Evolutionary conservation across 371 early-diverging fungal genomes (phyloP), one percentile per base, ranked within the genome.

Genomic region (Catenaria anguillulae): DNA sequence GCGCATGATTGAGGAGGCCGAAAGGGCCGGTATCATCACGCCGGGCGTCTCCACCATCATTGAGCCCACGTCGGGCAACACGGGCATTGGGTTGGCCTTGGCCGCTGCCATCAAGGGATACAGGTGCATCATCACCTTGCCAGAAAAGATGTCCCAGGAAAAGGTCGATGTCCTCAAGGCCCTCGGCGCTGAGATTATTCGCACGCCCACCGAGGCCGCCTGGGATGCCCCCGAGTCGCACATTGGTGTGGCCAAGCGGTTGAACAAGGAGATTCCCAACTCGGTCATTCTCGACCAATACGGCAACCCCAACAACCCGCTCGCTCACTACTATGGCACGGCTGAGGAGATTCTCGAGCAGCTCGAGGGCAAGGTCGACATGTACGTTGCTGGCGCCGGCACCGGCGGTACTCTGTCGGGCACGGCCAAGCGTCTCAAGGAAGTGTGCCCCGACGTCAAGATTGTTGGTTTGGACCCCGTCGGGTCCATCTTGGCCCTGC

Each of bases 321-420:
- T 93, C 33, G 93, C 97, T 31, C 97, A 97, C 70, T 94, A 95
- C 70, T 87, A 95, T 65, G 81, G 80, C 66, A 90, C 89, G n/a
- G 90, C 89, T 8, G 89, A 89, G 68, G 90, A 90, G 71, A 85
- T 89, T 52, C 74, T 87, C 73, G 71, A 86, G 35, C 81, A 90
- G 36, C 89, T 90, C 67, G 86, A 85, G 65, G 89, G 88, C 60
- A 80, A 90, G 66, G 70, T 95, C n/a, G 98, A 96, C 70, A 91
- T 96, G 91, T 76, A 96, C 62, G 92, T 97, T 37, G 89, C 90
- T 52, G 88, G 90, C 55, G 94, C 93, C 36, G 98, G 97, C 68
- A 96, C 98, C 21, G 98, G 97, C 64, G 96, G 97, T 62, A 97
- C 97, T 33, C 87, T 97, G 65, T 84, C 90, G n/a, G 97, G 98